Percentiles rank a stretch among this genome's conserved stretches.
phyloP scores from a whole-genome alignment of 768 basidiomycete species.

The Crucibulum laeve region DNA sequence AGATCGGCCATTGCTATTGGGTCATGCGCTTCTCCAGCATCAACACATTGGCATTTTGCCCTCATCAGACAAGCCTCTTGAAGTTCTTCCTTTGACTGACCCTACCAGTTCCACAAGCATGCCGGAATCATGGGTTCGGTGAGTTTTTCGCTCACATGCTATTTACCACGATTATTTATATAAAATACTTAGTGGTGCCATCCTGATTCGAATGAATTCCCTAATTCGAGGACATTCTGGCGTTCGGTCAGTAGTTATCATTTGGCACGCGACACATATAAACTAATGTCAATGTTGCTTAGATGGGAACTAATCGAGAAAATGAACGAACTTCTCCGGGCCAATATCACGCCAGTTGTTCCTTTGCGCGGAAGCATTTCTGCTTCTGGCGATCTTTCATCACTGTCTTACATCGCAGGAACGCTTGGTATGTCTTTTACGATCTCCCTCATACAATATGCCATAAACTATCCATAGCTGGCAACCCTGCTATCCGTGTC shows the following conservation, averaged over 20 bases:
- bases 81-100: slow-evolving; percentile 62
- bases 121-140: slow-evolving; percentile 86
- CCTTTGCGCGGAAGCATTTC: slow-evolving; percentile 77
- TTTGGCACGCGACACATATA: not conserved
- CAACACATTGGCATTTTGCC: slow-evolving; percentile 69
- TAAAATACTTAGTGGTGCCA: slow-evolving; percentile 55
- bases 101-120: slow-evolving; percentile 63
- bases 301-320: slow-evolving; percentile 72
- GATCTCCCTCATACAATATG: not conserved
- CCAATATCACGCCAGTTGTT: slow-evolving; percentile 70
- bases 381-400: slow-evolving; percentile 62
- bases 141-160: slow-evolving; percentile 16
- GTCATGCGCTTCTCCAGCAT: slow-evolving; percentile 67
- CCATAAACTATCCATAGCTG: slow-evolving; percentile 16
- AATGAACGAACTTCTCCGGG: slow-evolving; percentile 57
- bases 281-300: not conserved
- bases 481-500: slow-evolving; percentile 64
- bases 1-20: slow-evolving; percentile 55
- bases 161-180: slow-evolving; percentile 30
- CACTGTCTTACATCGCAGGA: slow-evolving; percentile 63
- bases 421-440: slow-evolving; percentile 41
- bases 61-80: slow-evolving; percentile 39
- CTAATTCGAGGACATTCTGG: slow-evolving; percentile 80
- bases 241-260: slow-evolving; percentile 37
- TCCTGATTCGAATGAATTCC: slow-evolving; percentile 77